These are phyloP conservation scores for Alternaria triticina DNA, from an alignment of 2,329 filamentous ascomycete species.

Conservation along the genomic window DNA sequence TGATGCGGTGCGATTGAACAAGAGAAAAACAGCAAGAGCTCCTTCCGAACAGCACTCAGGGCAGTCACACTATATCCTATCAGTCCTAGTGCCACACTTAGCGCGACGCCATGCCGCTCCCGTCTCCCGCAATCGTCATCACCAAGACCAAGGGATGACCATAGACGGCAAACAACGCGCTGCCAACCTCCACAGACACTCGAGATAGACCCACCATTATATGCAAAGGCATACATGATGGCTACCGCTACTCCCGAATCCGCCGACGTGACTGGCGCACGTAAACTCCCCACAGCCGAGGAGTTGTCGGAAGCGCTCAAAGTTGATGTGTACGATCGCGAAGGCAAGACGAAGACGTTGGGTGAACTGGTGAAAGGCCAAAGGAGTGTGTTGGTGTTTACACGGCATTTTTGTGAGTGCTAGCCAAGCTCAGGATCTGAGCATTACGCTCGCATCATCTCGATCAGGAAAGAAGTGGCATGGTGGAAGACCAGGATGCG, in stretches of 20 bases:
- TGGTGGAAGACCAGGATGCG: neutral
- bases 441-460: neutral
- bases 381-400: constrained; percentile 26
- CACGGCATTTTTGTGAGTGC: constrained; percentile 30
- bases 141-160: neutral
- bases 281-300: neutral
- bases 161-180: neutral
- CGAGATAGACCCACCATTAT: neutral
- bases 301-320: constrained; percentile 21
- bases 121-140: neutral
- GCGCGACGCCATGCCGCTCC: neutral
- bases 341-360: constrained; percentile 17
- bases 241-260: neutral
- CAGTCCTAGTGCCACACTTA: neutral
- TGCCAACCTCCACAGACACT: neutral
- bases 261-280: neutral
- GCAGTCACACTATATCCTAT: neutral
- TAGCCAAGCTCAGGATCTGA: neutral
- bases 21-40: neutral
- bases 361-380: constrained; percentile 23
- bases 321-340: constrained; percentile 25
- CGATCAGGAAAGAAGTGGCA: neutral
- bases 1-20: neutral
- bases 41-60: neutral
- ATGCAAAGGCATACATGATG: neutral